These are phyloP conservation scores for Ophiostoma ulmi DNA, from an alignment of 2,329 filamentous ascomycete genomes.

Conservation along the genomic window DNA sequence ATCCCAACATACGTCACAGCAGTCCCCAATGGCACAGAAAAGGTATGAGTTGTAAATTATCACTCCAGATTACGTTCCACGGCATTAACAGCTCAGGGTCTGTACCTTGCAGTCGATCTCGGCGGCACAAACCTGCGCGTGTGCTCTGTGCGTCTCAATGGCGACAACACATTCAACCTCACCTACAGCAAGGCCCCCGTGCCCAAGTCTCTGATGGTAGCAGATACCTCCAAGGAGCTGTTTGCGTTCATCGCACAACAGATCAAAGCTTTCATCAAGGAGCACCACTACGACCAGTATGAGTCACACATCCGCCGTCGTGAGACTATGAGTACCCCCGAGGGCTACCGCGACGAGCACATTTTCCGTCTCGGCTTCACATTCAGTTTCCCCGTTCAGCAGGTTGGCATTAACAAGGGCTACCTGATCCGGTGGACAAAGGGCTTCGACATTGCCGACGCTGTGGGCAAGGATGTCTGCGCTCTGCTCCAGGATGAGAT, in stretches of 20 bases:
- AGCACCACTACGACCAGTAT: constrained; percentile 85
- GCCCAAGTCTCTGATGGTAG: constrained; percentile 82
- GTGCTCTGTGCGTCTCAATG: constrained; percentile 88
- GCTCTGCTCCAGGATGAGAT: constrained; percentile 83
- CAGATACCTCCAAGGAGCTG: constrained; percentile 77
- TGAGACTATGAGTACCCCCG: constrained; percentile 53
- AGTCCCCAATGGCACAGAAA: constrained; percentile 95
- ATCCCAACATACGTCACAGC: constrained; percentile 96
- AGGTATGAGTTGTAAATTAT: constrained; percentile 49
- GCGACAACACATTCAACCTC: constrained; percentile 90
- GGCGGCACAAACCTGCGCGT: constrained; percentile 98
- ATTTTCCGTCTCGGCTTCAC: constrained; percentile 97
- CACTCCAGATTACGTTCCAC: not conserved
- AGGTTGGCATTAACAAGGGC: constrained; percentile 91
- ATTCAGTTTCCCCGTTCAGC: constrained; percentile 94
- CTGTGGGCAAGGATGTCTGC: constrained; percentile 91
- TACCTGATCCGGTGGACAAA: constrained; percentile 96
- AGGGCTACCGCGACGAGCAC: constrained; percentile 63
- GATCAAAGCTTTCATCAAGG: constrained; percentile 80
- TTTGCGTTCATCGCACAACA: constrained; percentile 91
- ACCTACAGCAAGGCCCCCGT: constrained; percentile 91
- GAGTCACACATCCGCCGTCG: constrained; percentile 62
- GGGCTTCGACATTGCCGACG: constrained; percentile 94
- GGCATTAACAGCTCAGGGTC: constrained; percentile 52
- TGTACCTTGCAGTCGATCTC: constrained; percentile 96